phyloP scores from a whole-genome alignment of 148 eudicot species.

The Diospyros kaki region DNA sequence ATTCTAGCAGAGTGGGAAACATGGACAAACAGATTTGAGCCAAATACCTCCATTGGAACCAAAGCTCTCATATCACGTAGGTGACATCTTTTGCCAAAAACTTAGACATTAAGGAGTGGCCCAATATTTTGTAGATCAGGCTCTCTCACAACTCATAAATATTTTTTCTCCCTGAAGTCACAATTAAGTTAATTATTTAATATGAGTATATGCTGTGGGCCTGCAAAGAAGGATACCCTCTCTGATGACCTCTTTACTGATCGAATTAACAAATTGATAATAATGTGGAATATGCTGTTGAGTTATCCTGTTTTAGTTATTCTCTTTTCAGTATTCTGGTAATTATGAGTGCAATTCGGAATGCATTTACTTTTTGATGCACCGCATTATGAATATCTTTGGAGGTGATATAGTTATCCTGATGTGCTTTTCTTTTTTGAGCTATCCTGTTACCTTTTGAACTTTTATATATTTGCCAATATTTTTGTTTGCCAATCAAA shows the following conservation, averaged over 20 bases:
- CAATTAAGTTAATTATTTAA: too few species aligned
- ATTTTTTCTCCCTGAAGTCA: background rate
- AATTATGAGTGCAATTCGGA: too few species aligned
- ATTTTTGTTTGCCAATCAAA: slow-evolving; percentile 1
- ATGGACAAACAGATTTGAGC: too few species aligned
- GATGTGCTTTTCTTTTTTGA: too few species aligned
- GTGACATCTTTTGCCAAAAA: background rate
- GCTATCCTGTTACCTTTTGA: too few species aligned
- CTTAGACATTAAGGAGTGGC: background rate
- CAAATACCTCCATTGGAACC: too few species aligned
- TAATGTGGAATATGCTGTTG: background rate
- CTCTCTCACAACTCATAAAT: background rate
- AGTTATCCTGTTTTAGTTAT: background rate
- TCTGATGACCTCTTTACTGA: too few species aligned
- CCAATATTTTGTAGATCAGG: too few species aligned
- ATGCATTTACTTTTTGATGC: too few species aligned
- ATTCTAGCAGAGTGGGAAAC: background rate
- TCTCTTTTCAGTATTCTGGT: background rate
- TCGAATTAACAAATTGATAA: too few species aligned
- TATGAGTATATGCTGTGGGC: too few species aligned
- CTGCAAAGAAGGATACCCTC: too few species aligned
- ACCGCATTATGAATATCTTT: background rate
- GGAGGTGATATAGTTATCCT: background rate
- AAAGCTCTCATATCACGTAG: background rate
- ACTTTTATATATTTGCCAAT: background rate